Evolutionary conservation across 345 rosid genomes (phyloP).

Genomic region (Citrus inodora): DNA sequence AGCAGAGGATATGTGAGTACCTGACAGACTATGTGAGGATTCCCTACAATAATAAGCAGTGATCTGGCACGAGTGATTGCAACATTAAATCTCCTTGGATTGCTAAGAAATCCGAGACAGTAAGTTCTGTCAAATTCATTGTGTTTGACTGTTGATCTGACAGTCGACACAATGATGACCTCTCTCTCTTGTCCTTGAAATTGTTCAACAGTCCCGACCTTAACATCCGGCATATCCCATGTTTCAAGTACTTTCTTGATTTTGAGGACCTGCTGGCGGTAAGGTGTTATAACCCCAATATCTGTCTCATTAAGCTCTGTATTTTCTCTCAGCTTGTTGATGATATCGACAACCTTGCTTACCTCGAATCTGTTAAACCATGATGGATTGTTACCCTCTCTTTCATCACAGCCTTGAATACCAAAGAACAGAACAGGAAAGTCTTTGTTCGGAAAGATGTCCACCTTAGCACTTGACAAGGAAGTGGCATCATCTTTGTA

Average conservation of each 20-base stretch:
- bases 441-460: conserved; percentile 37
- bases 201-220: conserved; percentile 72
- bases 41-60: conserved; percentile 48
- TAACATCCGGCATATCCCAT: conserved; percentile 39
- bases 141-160: conserved; percentile 55
- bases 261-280: conserved; percentile 60
- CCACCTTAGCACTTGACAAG: conserved; percentile 7
- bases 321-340: conserved; percentile 30
- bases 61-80: conserved; percentile 54
- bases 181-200: conserved; percentile 67
- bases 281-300: conserved; percentile 65
- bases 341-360: conserved; percentile 57
- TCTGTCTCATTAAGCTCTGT: conserved; percentile 33
- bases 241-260: conserved; percentile 44
- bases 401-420: conserved; percentile 66
- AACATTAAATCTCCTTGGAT: conserved; percentile 59
- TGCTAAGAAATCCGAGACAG: conserved; percentile 51
- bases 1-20: conserved; percentile 20
- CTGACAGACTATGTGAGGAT: conserved; percentile 53
- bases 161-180: conserved; percentile 60
- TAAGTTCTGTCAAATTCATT: conserved; percentile 39
- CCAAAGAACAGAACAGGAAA: conserved; percentile 59
- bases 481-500: conserved; percentile 42
- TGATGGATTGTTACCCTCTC: conserved; percentile 66
- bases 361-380: conserved; percentile 70